A percentile compares a stretch with the other conserved stretches of the same genome.
phyloP scores from a whole-genome alignment of 805 yeast species.

The Metschnikowia vanudenii region DNA sequence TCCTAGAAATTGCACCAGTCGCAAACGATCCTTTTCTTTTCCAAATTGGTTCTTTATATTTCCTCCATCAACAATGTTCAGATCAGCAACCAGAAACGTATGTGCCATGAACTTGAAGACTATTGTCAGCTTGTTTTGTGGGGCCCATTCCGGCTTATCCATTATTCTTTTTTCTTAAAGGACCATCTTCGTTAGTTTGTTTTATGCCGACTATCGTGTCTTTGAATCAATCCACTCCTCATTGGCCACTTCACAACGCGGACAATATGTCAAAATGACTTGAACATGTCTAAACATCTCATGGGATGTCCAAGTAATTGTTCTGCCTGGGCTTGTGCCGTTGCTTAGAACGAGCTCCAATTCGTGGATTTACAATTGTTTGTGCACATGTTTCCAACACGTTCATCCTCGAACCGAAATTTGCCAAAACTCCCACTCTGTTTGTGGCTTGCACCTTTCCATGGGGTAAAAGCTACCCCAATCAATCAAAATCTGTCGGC shows the following conservation, averaged over 20 bases:
- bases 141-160: neutral
- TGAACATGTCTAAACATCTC: neutral
- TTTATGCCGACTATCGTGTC: neutral
- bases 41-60: constrained; percentile 11
- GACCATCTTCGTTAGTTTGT: neutral
- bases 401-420: too few relatives aligned
- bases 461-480: too few relatives aligned
- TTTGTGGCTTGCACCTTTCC: too few relatives aligned
- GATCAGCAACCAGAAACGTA: constrained; percentile 22
- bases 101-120: constrained; percentile 5
- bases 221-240: neutral
- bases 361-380: too few relatives aligned
- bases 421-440: too few relatives aligned
- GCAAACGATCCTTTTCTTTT: constrained; percentile 7
- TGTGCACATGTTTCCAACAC: too few relatives aligned
- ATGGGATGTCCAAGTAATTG: too few relatives aligned
- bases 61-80: constrained; percentile 17
- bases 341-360: too few relatives aligned
- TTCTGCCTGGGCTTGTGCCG: too few relatives aligned
- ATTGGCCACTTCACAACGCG: neutral
- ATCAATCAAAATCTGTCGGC: too few relatives aligned
- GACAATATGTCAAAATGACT: neutral
- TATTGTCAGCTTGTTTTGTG: neutral
- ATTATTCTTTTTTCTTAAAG: too few relatives aligned
- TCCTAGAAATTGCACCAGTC: constrained; percentile 3